Conservation (phyloP, 805 yeast species). For the Candida dendrica region DNA sequence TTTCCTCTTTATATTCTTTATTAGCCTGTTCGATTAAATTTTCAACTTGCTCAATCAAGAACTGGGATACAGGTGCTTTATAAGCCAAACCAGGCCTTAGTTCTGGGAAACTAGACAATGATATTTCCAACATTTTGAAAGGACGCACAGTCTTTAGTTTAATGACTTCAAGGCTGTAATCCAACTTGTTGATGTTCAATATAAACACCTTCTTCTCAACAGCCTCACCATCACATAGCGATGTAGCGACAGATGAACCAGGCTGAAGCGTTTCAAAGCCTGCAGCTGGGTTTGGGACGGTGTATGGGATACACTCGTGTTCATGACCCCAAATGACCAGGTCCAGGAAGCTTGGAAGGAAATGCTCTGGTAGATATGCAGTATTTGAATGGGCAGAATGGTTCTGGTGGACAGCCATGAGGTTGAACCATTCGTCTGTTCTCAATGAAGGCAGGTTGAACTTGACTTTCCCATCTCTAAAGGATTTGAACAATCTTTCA, state of each 20-base stretch:
- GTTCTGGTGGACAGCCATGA: conserved; percentile 88
- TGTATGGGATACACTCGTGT: conserved; percentile 81
- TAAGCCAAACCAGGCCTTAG: conserved; percentile 56
- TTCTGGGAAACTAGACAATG: conserved; percentile 42
- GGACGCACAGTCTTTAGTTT: conserved; percentile 72
- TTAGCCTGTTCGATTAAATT: conserved; percentile 54
- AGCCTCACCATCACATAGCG: conserved; percentile 80
- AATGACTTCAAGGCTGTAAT: conserved; percentile 52
- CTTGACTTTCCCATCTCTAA: conserved; percentile 71
- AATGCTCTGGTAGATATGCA: conserved; percentile 76
- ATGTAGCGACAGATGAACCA: conserved; percentile 91
- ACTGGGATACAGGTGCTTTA: conserved; percentile 52
- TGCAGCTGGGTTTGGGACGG: conserved; percentile 43
- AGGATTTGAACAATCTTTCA: conserved; percentile 76
- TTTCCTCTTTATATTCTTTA: conserved; percentile 34
- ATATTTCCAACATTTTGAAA: conserved; percentile 63
- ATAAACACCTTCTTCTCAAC: conserved; percentile 69
- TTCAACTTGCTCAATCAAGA: conserved; percentile 59
- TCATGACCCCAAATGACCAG: conserved; percentile 96
- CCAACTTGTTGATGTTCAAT: conserved; percentile 51
- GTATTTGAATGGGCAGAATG: conserved; percentile 77
- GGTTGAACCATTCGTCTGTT: conserved; percentile 69
- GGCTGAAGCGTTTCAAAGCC: conserved; percentile 82
- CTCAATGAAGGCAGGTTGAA: conserved; percentile 63
- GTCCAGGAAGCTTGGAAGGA: conserved; percentile 76